A percentile compares a stretch with the other conserved stretches of the same genome.
Conservation (phyloP, 768 basidiomycete genomes). For the Mycena alexandri region DNA sequence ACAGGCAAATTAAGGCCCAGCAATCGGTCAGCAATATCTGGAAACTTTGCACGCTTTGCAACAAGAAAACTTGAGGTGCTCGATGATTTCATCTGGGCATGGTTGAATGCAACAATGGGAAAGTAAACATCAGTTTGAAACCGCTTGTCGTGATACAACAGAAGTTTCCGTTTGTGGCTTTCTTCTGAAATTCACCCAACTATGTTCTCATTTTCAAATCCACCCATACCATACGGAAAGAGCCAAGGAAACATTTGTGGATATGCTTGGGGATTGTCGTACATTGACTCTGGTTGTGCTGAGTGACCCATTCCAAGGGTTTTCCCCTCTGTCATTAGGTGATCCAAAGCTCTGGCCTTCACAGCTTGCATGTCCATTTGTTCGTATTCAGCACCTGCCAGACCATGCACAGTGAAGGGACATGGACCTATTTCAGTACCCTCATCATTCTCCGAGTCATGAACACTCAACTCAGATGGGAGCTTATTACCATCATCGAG, state of each 20-base stretch:
- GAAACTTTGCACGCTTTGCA: too few species aligned
- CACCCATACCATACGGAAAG: constrained; percentile 12
- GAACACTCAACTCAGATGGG: not conserved
- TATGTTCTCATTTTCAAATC: not conserved
- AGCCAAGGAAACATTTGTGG: constrained; percentile 15
- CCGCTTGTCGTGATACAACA: too few species aligned
- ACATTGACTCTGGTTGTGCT: not conserved
- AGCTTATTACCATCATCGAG: not conserved
- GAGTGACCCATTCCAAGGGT: not conserved
- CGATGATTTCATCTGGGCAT: too few species aligned
- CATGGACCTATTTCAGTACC: not conserved
- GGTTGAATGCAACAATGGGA: too few species aligned
- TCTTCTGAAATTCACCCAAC: too few species aligned
- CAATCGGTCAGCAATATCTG: too few species aligned
- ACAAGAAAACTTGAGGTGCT: too few species aligned
- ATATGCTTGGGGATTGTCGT: not conserved
- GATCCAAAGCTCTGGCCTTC: not conserved
- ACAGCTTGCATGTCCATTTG: not conserved
- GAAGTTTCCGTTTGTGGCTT: too few species aligned
- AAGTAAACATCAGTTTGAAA: too few species aligned
- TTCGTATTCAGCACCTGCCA: not conserved
- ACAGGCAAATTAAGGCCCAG: too few species aligned
- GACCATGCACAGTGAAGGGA: not conserved
- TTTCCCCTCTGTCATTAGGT: not conserved
- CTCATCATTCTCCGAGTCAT: not conserved